Evolutionary conservation across 2,329 filamentous ascomycete species (phyloP).

Genomic region (Fusarium tupiense): DNA sequence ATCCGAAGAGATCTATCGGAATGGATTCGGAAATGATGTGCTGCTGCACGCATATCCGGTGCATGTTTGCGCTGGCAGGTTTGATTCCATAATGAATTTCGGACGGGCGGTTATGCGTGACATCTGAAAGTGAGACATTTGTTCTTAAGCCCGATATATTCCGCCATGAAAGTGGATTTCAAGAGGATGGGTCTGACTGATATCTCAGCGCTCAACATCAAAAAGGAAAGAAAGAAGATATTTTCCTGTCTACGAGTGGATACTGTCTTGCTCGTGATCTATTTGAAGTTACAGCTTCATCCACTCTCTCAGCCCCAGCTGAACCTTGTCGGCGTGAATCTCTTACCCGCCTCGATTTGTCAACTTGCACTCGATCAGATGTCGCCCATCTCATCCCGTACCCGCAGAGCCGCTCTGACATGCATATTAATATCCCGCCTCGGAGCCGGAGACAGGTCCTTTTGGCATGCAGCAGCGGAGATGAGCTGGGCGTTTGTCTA

Average conservation of each 20-base stretch:
- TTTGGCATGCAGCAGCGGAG: constrained; percentile 7
- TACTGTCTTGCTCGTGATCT: not conserved
- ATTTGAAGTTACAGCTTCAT: not conserved
- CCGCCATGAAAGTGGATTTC: not conserved
- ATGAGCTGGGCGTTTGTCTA: constrained; percentile 10
- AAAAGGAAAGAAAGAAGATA: not conserved
- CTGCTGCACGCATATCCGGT: constrained; percentile 15
- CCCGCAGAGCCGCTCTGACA: constrained; percentile 10
- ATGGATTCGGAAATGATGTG: constrained; percentile 20
- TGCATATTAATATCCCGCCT: constrained; percentile 15
- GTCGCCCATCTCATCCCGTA: not conserved
- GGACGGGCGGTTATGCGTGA: constrained; percentile 26
- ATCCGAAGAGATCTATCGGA: constrained; percentile 17
- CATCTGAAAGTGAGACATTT: constrained; percentile 23
- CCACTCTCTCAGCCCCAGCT: not conserved
- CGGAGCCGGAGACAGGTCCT: constrained; percentile 14
- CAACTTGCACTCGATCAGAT: not conserved
- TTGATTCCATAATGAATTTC: constrained; percentile 3
- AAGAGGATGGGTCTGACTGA: not conserved
- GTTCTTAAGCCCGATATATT: constrained; percentile 6
- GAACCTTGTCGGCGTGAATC: not conserved
- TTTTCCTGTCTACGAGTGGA: not conserved
- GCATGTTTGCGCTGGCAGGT: constrained; percentile 3
- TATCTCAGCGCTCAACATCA: constrained; percentile 10
- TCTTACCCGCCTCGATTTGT: not conserved